phyloP scores from a whole-genome alignment of 2,329 filamentous ascomycete genomes.

The Biscogniauxia mediterranea region DNA sequence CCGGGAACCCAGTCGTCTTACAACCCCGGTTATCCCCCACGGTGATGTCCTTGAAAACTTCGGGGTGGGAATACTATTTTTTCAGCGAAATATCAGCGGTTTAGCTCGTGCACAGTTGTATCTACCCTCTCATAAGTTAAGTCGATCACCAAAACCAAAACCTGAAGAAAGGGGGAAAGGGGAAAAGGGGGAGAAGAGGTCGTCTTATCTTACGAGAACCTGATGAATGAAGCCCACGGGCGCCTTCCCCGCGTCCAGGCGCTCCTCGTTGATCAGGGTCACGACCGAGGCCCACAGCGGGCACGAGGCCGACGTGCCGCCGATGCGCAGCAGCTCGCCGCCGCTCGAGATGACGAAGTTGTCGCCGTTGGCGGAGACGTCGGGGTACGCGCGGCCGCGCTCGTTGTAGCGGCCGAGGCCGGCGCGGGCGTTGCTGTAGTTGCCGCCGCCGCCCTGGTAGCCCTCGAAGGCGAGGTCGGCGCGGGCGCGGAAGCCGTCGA shows the following conservation, averaged over 20 bases:
- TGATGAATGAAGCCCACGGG: slow-evolving; percentile 53
- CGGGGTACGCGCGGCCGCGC: slow-evolving; percentile 47
- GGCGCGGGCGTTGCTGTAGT: slow-evolving; percentile 31
- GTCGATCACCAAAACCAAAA: too few relatives aligned
- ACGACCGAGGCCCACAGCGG: slow-evolving; percentile 48
- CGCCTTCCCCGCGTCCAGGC: slow-evolving; percentile 43
- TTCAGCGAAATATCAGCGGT: neutral
- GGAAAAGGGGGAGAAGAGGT: neutral
- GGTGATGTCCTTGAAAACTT: slow-evolving; percentile 40
- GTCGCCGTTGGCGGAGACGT: slow-evolving; percentile 45
- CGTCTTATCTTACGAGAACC: slow-evolving; percentile 31
- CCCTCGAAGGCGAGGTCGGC: slow-evolving; percentile 28
- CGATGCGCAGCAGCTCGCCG: slow-evolving; percentile 38
- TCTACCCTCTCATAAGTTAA: too few relatives aligned
- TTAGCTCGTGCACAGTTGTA: too few relatives aligned
- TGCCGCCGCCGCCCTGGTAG: slow-evolving; percentile 35
- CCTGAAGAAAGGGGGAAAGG: neutral
- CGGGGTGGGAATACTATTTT: slow-evolving; percentile 39
- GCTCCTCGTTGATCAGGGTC: slow-evolving; percentile 50
- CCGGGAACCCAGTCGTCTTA: slow-evolving; percentile 40
- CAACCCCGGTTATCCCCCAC: slow-evolving; percentile 38
- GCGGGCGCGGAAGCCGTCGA: slow-evolving; percentile 25
- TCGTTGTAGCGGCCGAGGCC: slow-evolving; percentile 40
- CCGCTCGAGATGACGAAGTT: slow-evolving; percentile 34
- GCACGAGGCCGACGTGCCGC: slow-evolving; percentile 49